Evolutionary conservation across 2,329 filamentous ascomycete species (phyloP), one percentile per base, ranked within the genome.

Genomic region (Davidsoniella australis): DNA sequence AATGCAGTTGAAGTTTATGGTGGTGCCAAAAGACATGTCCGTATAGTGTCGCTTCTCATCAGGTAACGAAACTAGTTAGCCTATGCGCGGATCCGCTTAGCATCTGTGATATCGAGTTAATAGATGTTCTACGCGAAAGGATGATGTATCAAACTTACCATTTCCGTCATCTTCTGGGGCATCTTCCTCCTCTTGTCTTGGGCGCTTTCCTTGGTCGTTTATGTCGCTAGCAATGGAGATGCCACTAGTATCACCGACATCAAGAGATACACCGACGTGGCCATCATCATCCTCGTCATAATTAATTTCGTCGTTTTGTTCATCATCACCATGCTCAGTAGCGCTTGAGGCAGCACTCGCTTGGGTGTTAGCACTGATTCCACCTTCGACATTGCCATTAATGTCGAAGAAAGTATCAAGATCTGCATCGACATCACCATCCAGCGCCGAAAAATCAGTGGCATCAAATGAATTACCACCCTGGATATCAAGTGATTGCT

Each of bases 221-320:
- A 53, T 50, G 36, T 50, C 54, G 20, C 44, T 39, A 10, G 50
- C 46, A 6, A 47, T 48, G 9, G 51, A 45, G 2, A 52, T 18
- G 2, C 47, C 47, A 14, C 50, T 52, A 14, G 44, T 48, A 4
- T 52, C 53, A 37, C 49, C 50, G 17, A 49, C 44, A 26, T 51
- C 50, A 7, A 49, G 49, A 5, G 45, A 45, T 12, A 52, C 44
- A 23, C 39, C 49, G 12, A 29, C 45, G n/a, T 50, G 49, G 29
- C 24, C 51, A 44, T 50, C 47, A 23, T 52, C 50, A 29, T 53
- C 51, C 33, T 53, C 51, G 37, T 53, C 51, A 18, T 53, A 53
- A 14, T 43, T 52, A 24, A 50, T 53, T 41, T 51, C 52, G 33
- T 53, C 52, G 9, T 48, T 48, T 26, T 49, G 41, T 16, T 54